Percentiles rank a stretch among this genome's conserved stretches.
Evolutionary conservation across 1,284 basidiomycete species (phyloP).

Genomic region (Ustilago loliicola): DNA sequence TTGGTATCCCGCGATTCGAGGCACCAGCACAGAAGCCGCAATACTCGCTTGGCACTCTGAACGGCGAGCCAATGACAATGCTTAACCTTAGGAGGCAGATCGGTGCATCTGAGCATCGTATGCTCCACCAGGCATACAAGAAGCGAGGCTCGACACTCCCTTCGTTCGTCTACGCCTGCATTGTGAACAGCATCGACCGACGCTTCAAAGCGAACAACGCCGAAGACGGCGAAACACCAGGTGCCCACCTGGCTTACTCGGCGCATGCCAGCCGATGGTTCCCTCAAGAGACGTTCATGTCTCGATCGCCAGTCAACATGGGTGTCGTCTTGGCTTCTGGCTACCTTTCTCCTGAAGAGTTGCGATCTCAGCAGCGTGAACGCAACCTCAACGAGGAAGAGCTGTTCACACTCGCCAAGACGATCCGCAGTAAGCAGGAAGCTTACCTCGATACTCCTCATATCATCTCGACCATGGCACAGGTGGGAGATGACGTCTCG

Average conservation of each 20-base stretch:
- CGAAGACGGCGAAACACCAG: constrained; percentile 10
- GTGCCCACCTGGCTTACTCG: constrained; percentile 33
- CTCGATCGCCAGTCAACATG: constrained; percentile 32
- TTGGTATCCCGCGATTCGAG: constrained; percentile 32
- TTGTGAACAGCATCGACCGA: constrained; percentile 42
- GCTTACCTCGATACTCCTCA: constrained; percentile 25
- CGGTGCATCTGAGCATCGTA: constrained; percentile 10
- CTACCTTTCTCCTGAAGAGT: constrained; percentile 23
- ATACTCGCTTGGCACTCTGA: constrained; percentile 11
- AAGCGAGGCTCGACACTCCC: constrained; percentile 22
- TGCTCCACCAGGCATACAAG: constrained; percentile 25
- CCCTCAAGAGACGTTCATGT: constrained; percentile 23
- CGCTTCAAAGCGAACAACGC: constrained; percentile 16
- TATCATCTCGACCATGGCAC: constrained; percentile 28
- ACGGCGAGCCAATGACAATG: constrained; percentile 27
- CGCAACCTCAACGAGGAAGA: constrained; percentile 17
- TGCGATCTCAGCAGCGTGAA: constrained; percentile 20
- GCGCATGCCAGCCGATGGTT: constrained; percentile 38
- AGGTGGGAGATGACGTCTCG: constrained; percentile 17
- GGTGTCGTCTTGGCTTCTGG: constrained; percentile 27
- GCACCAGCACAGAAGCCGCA: constrained; percentile 4
- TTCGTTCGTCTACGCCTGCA: constrained; percentile 35
- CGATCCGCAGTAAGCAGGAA: constrained; percentile 32
- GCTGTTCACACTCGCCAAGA: constrained; percentile 25
- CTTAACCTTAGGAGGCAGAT: constrained; percentile 26